Percentiles rank a stretch among this genome's conserved stretches.
Conservation (phyloP, 2,329 filamentous ascomycete species). For the Sphaerulina vaccinii region DNA sequence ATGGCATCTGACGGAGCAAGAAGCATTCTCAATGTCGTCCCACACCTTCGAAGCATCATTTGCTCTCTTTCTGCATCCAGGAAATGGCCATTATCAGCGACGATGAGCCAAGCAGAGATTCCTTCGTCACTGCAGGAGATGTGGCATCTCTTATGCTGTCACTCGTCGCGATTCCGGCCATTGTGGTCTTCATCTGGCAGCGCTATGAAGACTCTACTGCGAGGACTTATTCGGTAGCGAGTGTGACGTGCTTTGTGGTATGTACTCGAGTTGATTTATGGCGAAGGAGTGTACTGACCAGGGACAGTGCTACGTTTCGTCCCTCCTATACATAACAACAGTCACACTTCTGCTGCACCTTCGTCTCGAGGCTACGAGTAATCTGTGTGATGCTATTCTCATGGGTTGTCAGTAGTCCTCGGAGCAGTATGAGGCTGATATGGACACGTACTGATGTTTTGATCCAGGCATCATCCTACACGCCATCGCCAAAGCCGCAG, state of each 20-base stretch:
- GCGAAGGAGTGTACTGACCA: neutral
- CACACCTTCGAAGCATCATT: too few species aligned
- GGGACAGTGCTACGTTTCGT: conserved; percentile 5
- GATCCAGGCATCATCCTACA: conserved; percentile 4
- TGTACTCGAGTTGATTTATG: neutral
- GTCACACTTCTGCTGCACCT: conserved; percentile 8
- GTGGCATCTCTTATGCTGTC: conserved; percentile 15
- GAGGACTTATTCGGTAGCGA: conserved; percentile 1
- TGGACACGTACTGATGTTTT: neutral
- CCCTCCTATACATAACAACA: conserved; percentile 9
- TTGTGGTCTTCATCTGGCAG: conserved; percentile 15
- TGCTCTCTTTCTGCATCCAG: too few species aligned
- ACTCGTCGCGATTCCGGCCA: conserved; percentile 14
- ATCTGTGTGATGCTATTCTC: conserved; percentile 9
- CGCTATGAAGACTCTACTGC: conserved; percentile 4
- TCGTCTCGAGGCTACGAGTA: neutral
- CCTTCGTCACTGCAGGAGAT: conserved; percentile 15
- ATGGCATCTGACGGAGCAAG: too few species aligned
- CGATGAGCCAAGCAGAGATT: conserved; percentile 2
- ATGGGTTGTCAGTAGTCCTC: neutral
- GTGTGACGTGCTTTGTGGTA: conserved; percentile 4
- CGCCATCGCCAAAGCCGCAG: conserved; percentile 12
- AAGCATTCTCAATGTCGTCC: too few species aligned
- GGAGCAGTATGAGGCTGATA: neutral
- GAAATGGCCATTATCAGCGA: conserved; percentile 20